Evolutionary conservation across 441 rosid species (phyloP).

Genomic region (Cnidoscolus chayamansa): DNA sequence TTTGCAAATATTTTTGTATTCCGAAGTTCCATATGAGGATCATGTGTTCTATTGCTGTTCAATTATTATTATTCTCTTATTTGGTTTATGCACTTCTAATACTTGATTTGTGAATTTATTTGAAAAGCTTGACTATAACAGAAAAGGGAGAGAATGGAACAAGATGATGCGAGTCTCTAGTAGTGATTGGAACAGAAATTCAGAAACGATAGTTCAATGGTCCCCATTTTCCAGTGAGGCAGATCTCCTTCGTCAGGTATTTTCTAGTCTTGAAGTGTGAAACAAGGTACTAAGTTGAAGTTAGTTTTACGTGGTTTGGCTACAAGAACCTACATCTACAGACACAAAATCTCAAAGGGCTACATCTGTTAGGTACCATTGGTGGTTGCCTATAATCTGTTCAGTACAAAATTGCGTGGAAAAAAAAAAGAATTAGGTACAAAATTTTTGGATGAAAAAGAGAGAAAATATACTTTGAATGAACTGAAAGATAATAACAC

Average conservation of each 20-base stretch:
- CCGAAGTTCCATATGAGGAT: background rate
- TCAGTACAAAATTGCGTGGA: background rate
- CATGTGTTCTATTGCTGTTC: slow-evolving; percentile 9
- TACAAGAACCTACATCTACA: too few species aligned
- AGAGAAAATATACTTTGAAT: background rate
- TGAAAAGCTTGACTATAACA: slow-evolving; percentile 76
- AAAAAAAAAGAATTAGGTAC: background rate
- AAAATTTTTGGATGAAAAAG: too few species aligned
- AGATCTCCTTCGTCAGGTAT: slow-evolving; percentile 83
- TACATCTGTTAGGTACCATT: too few species aligned
- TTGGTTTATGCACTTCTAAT: slow-evolving; percentile 19
- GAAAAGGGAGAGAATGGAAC: slow-evolving; percentile 55
- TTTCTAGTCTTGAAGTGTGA: background rate
- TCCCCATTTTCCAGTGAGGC: slow-evolving; percentile 70
- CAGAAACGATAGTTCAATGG: slow-evolving; percentile 72
- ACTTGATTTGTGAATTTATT: slow-evolving; percentile 23
- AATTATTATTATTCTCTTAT: background rate
- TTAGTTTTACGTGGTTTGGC: too few species aligned
- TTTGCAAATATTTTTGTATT: background rate
- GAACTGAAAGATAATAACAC: background rate
- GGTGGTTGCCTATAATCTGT: background rate
- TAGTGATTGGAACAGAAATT: slow-evolving; percentile 65
- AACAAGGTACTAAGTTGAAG: background rate
- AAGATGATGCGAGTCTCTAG: slow-evolving; percentile 47
- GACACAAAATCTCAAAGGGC: too few species aligned